Conservation (phyloP, 768 basidiomycete species). For the Lepiota venenata region DNA sequence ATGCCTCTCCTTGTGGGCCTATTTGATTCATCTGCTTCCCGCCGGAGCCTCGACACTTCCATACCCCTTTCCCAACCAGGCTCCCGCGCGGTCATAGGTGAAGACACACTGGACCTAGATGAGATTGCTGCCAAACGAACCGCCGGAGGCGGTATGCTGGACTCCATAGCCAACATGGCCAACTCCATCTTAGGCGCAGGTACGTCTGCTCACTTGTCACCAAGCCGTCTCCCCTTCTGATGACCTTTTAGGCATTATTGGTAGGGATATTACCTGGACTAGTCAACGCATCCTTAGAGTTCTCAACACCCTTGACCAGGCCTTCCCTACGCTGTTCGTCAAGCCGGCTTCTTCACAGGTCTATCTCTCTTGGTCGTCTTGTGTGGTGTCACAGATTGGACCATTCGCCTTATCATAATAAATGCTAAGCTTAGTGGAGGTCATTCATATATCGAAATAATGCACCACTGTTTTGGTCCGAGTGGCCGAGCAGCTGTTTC, state of each 20-base stretch:
- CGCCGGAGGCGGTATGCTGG: constrained; percentile 71
- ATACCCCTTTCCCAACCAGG: constrained; percentile 41
- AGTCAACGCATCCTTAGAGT: background rate
- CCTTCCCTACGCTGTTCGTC: constrained; percentile 89
- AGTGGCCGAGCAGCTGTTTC: constrained; percentile 93
- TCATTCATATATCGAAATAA: constrained; percentile 90
- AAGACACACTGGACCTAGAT: constrained; percentile 58
- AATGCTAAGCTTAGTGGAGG: constrained; percentile 96
- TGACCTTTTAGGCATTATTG: constrained; percentile 59
- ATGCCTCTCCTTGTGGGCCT: constrained; percentile 82
- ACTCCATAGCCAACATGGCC: constrained; percentile 91
- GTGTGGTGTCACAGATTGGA: constrained; percentile 93
- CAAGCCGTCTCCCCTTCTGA: constrained; percentile 11
- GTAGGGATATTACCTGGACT: constrained; percentile 31
- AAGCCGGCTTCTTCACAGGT: constrained; percentile 92
- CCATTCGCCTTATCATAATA: constrained; percentile 91
- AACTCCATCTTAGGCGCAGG: constrained; percentile 96
- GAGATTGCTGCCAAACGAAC: constrained; percentile 63
- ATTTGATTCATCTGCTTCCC: constrained; percentile 58
- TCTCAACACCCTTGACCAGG: constrained; percentile 39
- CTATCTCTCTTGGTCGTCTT: constrained; percentile 77
- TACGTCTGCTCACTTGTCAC: constrained; percentile 28
- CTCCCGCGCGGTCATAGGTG: constrained; percentile 28
- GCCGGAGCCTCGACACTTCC: constrained; percentile 54
- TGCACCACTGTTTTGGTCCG: constrained; percentile 89